phyloP scores from a whole-genome alignment of 169 alveolate genomes.

The Perkinsus olseni region DNA sequence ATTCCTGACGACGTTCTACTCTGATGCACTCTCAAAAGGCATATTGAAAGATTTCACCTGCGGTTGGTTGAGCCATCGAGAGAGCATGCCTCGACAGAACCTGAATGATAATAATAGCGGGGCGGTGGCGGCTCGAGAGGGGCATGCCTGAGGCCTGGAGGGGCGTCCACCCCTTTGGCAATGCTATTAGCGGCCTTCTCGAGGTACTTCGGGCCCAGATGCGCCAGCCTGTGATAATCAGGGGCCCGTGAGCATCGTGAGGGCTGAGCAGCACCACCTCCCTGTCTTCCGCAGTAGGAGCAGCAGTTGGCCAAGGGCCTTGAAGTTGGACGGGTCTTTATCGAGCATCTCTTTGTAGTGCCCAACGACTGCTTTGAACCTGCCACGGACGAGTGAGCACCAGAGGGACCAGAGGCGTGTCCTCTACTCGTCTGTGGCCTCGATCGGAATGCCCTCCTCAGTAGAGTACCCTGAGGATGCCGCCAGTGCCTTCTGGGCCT shows the following conservation, averaged over 20 bases:
- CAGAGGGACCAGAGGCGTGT: background rate
- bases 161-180: conserved; percentile 37
- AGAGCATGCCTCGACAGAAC: conserved; percentile 54
- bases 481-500: background rate
- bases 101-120: background rate
- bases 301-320: conserved; percentile 57
- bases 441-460: background rate
- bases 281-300: conserved; percentile 61
- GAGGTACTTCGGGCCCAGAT: conserved; percentile 34
- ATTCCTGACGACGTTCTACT: too few species aligned
- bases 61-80: conserved; percentile 47
- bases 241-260: conserved; percentile 19
- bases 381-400: background rate
- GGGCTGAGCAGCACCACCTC: conserved; percentile 25
- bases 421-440: background rate
- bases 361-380: conserved; percentile 57
- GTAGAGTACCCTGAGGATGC: background rate
- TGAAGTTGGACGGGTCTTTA: conserved; percentile 67
- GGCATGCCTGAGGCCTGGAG: conserved; percentile 52
- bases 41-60: background rate
- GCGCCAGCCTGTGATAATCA: background rate
- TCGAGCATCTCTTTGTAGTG: conserved; percentile 57
- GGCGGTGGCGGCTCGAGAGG: background rate
- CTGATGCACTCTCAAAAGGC: background rate
- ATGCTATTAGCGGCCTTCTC: conserved; percentile 54